Conservation (phyloP, 73 alveolate species). For the Paramecium octaurelia region DNA sequence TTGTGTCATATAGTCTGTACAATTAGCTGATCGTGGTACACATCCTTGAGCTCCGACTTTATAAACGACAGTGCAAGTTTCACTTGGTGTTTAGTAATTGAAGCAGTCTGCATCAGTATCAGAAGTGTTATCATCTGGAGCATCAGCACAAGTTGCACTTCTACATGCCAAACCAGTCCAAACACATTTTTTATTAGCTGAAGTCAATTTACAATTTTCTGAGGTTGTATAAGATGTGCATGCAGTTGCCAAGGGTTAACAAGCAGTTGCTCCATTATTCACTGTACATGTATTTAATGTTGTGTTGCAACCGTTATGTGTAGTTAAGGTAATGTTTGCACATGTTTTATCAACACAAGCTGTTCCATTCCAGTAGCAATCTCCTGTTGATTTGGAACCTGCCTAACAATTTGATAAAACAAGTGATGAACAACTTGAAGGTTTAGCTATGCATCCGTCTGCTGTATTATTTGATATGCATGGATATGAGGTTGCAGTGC, state of each 20-base stretch:
- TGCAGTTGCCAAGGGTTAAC: not conserved
- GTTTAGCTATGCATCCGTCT: not conserved
- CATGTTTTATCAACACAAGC: not conserved
- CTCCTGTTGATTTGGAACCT: not conserved
- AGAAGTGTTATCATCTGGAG: not conserved
- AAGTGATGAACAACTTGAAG: not conserved
- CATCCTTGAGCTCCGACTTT: not conserved
- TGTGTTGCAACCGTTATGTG: not conserved
- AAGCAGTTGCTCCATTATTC: not conserved
- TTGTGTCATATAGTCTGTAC: not conserved
- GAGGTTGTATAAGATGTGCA: not conserved
- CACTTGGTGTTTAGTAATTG: not conserved
- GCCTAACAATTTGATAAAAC: not conserved
- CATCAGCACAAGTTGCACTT: not conserved
- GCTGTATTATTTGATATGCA: not conserved
- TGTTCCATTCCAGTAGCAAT: not conserved
- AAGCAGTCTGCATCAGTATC: not conserved
- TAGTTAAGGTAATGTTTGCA: not conserved
- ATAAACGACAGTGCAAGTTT: not conserved
- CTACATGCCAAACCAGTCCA: not conserved
- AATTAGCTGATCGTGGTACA: not conserved
- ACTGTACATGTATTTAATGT: not conserved
- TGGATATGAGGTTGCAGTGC: too few relatives aligned
- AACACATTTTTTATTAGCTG: not conserved
- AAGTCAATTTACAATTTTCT: not conserved